Evolutionary conservation across 2,329 filamentous ascomycete species (phyloP), one percentile per base, ranked within the genome.

Genomic region (Colletotrichum sidae): DNA sequence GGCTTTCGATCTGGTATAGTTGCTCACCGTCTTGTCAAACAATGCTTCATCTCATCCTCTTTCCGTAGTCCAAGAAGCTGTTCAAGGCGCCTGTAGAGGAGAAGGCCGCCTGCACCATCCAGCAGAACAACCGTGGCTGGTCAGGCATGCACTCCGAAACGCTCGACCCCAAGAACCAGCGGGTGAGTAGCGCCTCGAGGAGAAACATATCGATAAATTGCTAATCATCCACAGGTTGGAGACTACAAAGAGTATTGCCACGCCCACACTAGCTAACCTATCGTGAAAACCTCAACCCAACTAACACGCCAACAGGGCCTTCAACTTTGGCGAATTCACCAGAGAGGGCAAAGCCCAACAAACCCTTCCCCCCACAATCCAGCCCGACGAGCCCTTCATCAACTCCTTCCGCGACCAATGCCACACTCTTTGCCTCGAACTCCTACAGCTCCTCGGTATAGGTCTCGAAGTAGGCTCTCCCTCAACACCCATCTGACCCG

Each of bases 111-210:
- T 97, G 90, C 73, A 86, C 86, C 10, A 97, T 97, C 68, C 84
- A 88, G 71, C 88, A 88, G 35, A 84, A 96, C 81, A 98, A 98
- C 74, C 88, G 89, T 46, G 96, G 95, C 65, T 99, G 94, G 94
- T 88, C 92, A 2, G 89, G 88, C 13, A 94, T 97, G 91, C 91
- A 95, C 72, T 88, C 88, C 11, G 95, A 99, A 79, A 95, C 91
- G 0, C 81, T 98, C 10, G 95, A 98, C 75, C 93, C 94, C 3
- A 88, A 89, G 70, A 88, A 89, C 60, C 94, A 97, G 77, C 88
- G 89, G 77, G 92, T 92, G 83, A 72, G 79, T 75, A 8, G 9
- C 44, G 9, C 44, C 42, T 33, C 44, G 17, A n/a, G 15, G 4
- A 17, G 8, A 13, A 8, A 5, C 9, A 39, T 17, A 33, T 8